Conservation (phyloP, 2,329 filamentous ascomycete genomes). For the Talaromyces sp. region DNA sequence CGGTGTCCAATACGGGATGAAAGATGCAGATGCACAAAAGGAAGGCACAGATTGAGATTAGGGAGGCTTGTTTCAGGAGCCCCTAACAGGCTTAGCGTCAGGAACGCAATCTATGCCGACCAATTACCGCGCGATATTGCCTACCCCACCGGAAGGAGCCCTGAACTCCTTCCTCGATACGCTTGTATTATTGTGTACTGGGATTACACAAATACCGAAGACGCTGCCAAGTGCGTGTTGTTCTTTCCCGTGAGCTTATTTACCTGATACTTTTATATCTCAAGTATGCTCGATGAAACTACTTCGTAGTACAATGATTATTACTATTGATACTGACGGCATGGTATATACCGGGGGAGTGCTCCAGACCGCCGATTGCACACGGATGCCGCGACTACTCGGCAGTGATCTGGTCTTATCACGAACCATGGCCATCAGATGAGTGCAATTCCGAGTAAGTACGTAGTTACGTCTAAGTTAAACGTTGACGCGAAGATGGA, state of each 20-base stretch:
- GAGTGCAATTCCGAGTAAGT: not conserved
- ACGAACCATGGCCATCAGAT: not conserved
- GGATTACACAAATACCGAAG: not conserved
- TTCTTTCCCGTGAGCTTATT: not conserved
- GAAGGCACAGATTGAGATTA: not conserved
- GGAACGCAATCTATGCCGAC: slow-evolving; percentile 2
- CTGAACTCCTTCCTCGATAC: not conserved
- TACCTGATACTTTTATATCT: not conserved
- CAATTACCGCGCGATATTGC: not conserved
- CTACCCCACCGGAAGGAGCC: not conserved
- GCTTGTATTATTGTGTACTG: not conserved
- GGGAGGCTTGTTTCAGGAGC: slow-evolving; percentile 11
- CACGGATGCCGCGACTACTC: not conserved
- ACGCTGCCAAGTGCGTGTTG: not conserved
- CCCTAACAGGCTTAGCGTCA: slow-evolving; percentile 15
- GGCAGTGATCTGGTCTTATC: not conserved
- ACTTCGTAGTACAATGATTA: not conserved
- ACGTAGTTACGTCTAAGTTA: too few species aligned
- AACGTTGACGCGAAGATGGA: not conserved
- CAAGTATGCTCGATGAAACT: not conserved
- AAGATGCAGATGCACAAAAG: not conserved
- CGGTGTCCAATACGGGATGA: not conserved
- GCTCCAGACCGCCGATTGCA: not conserved
- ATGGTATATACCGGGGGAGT: not conserved
- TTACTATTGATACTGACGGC: not conserved